Evolutionary conservation across 2,329 filamentous ascomycete genomes (phyloP).

Genomic region (Bipolaris gigantea): DNA sequence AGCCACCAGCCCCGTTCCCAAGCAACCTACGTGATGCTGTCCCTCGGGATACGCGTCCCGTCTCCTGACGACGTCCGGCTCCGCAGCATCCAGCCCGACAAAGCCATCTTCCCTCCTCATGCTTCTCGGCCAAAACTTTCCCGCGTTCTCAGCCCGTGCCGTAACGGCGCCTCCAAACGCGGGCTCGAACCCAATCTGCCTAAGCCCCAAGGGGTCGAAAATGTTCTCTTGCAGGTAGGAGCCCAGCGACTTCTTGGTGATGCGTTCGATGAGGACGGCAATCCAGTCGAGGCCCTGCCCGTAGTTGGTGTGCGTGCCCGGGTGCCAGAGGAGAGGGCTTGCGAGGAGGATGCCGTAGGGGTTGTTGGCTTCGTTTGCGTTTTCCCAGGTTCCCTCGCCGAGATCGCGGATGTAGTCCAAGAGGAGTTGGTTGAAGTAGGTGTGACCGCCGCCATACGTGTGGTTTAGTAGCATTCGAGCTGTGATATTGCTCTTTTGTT

Average conservation of each 20-base stretch:
- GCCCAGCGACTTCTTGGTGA: constrained; percentile 45
- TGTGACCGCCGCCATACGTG: constrained; percentile 51
- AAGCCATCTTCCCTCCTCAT: constrained; percentile 52
- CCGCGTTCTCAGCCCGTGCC: constrained; percentile 3
- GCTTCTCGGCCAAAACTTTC: constrained; percentile 55
- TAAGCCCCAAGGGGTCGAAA: constrained; percentile 21
- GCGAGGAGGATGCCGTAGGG: constrained; percentile 16
- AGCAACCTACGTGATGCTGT: constrained; percentile 16
- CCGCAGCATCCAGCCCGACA: constrained; percentile 10
- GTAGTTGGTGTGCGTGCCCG: constrained; percentile 55
- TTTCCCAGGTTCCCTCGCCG: constrained; percentile 8
- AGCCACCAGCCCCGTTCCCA: constrained; percentile 24
- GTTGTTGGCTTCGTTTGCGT: constrained; percentile 19
- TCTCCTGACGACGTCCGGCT: constrained; percentile 11
- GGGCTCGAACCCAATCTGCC: constrained; percentile 18
- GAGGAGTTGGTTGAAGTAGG: constrained; percentile 48
- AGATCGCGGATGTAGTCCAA: constrained; percentile 17
- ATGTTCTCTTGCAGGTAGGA: constrained; percentile 23
- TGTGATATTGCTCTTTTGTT: constrained; percentile 20
- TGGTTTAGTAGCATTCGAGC: constrained; percentile 52
- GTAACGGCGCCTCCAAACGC: constrained; percentile 47
- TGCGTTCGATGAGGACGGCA: constrained; percentile 49
- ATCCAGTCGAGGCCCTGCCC: constrained; percentile 56
- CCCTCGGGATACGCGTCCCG: constrained; percentile 20
- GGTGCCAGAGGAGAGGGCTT: constrained; percentile 38